A percentile compares a stretch with the other conserved stretches of the same genome.
Evolutionary conservation across 495 filamentous ascomycete species (phyloP).

Genomic region (Aspergillus conjunctus): DNA sequence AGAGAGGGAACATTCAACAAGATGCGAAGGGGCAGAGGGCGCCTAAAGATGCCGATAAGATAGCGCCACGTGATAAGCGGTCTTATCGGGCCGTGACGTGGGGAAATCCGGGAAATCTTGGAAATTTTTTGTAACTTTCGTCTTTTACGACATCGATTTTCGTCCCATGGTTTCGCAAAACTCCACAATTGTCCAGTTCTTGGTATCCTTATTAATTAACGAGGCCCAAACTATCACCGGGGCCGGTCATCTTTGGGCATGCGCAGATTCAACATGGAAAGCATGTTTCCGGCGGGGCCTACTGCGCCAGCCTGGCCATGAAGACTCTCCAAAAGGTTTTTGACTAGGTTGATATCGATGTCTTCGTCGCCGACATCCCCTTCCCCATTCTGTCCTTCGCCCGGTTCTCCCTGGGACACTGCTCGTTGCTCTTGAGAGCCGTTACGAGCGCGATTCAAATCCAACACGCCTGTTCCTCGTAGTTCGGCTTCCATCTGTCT

Average conservation of each 20-base stretch:
- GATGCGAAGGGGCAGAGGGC: too few relatives aligned
- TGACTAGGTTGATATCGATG: constrained; percentile 83
- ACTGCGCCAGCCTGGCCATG: constrained; percentile 83
- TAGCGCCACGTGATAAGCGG: constrained; percentile 11
- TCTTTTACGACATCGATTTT: too few relatives aligned
- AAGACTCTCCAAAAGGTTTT: constrained; percentile 89
- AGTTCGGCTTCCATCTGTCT: constrained; percentile 82
- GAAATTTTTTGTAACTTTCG: not conserved
- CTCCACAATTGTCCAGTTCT: not conserved
- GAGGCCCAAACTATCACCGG: constrained; percentile 13
- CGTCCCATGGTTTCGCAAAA: too few relatives aligned
- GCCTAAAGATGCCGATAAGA: constrained; percentile 1
- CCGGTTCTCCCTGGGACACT: constrained; percentile 18
- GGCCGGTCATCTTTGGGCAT: constrained; percentile 73
- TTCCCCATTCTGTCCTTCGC: constrained; percentile 22
- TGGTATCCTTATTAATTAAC: not conserved
- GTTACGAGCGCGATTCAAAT: constrained; percentile 53
- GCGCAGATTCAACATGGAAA: constrained; percentile 79
- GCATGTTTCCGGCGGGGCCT: constrained; percentile 82
- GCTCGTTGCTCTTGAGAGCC: constrained; percentile 24
- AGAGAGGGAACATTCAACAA: not conserved
- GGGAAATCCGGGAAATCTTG: too few relatives aligned
- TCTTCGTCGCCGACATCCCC: constrained; percentile 57
- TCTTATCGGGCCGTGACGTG: constrained; percentile 3
- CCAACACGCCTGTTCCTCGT: constrained; percentile 70